Conservation (phyloP, 805 yeast species). For the Myxozyma lipomycoides region DNA sequence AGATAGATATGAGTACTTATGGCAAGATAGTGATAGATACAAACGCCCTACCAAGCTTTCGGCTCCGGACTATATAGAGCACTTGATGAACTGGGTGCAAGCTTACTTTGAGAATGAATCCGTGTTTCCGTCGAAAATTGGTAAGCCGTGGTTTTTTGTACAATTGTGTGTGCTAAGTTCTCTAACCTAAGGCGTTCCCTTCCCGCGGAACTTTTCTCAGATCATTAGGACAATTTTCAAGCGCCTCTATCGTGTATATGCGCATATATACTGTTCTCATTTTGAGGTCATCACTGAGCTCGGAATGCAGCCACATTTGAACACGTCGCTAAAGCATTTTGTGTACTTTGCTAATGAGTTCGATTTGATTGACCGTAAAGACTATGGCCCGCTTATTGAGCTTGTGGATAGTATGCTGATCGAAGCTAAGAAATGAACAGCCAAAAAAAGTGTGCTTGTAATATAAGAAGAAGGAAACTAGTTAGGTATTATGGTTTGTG, state of each 20-base stretch:
- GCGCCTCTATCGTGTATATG: conserved; percentile 88
- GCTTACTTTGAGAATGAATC: conserved; percentile 85
- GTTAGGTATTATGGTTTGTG: not conserved
- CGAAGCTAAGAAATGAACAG: conserved; percentile 10
- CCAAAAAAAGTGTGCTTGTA: no score
- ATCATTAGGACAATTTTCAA: conserved; percentile 83
- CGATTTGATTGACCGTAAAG: conserved; percentile 67
- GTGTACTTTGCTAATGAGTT: conserved; percentile 84
- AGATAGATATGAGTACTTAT: conserved; percentile 62
- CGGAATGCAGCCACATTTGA: conserved; percentile 86
- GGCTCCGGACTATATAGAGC: conserved; percentile 94
- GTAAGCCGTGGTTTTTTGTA: conserved; percentile 34
- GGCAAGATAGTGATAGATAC: conserved; percentile 73
- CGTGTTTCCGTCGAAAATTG: conserved; percentile 83
- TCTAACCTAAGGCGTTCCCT: conserved; percentile 54
- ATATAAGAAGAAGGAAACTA: not conserved
- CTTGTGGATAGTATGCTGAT: conserved; percentile 64
- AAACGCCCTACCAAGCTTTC: conserved; percentile 79
- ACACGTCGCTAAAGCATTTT: conserved; percentile 91
- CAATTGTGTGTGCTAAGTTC: not conserved
- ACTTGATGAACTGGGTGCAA: conserved; percentile 93
- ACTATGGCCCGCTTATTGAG: conserved; percentile 88
- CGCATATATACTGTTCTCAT: conserved; percentile 97
- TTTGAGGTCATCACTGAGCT: conserved; percentile 91
- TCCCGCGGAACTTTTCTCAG: conserved; percentile 76